Percentiles rank a stretch among this genome's conserved stretches.
Conservation (phyloP, 768 basidiomycete genomes). For the Xerocomus brunneocitrinus region DNA sequence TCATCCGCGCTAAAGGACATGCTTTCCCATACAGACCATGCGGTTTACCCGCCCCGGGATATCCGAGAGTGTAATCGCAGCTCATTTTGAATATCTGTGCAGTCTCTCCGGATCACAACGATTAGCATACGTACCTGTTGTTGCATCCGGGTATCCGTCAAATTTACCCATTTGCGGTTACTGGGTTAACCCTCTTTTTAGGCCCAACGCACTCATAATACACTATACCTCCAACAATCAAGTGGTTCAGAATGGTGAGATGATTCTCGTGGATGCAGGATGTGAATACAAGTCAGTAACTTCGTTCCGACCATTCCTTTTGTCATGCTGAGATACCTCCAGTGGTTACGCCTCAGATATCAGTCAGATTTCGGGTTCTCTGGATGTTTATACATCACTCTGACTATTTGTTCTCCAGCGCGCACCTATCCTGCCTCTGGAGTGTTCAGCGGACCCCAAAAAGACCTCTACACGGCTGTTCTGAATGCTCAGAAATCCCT, state of each 20-base stretch:
- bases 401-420: constrained; percentile 39
- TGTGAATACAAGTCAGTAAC: constrained; percentile 79
- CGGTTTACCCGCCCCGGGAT: constrained; percentile 56
- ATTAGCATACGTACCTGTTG: constrained; percentile 96
- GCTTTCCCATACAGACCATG: constrained; percentile 61
- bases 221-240: constrained; percentile 95
- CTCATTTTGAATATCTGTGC: constrained; percentile 90
- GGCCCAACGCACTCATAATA: constrained; percentile 84
- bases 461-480: constrained; percentile 79
- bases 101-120: constrained; percentile 75
- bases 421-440: constrained; percentile 88
- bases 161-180: neutral
- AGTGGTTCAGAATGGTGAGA: constrained; percentile 60
- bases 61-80: constrained; percentile 59
- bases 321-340: constrained; percentile 5
- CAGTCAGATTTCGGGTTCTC: constrained; percentile 44
- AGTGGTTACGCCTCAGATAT: constrained; percentile 96
- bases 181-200: constrained; percentile 26
- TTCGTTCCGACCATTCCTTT: neutral
- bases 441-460: constrained; percentile 71
- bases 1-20: neutral
- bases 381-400: neutral
- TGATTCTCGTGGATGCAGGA: constrained; percentile 86
- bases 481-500: constrained; percentile 68
- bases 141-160: constrained; percentile 75